Evolutionary conservation across 78 protist genomes (phyloP).

Genomic region (Anaeramoeba flamelloides): DNA sequence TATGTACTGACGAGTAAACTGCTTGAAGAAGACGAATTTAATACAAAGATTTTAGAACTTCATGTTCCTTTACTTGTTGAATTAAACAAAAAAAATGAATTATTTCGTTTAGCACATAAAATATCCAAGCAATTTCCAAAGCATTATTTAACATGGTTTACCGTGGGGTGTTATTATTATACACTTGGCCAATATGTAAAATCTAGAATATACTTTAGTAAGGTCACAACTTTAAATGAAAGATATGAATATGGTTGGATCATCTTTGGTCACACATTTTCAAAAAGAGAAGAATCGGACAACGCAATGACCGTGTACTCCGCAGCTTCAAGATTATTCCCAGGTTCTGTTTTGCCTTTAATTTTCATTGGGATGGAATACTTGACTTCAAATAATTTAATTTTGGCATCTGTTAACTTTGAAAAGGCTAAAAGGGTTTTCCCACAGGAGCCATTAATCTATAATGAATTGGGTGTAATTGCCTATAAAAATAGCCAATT

Average conservation of each 20-base stretch:
- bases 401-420: background rate
- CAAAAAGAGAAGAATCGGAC: constrained; percentile 2
- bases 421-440: background rate
- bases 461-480: background rate
- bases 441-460: background rate
- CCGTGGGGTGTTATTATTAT: background rate
- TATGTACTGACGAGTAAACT: too few relatives aligned
- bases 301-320: background rate
- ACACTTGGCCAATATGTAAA: background rate
- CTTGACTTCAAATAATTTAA: background rate
- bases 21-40: background rate
- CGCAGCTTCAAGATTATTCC: background rate
- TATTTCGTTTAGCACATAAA: background rate
- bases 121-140: background rate
- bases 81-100: background rate
- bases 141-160: background rate
- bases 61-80: background rate
- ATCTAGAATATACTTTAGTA: background rate
- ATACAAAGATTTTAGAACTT: background rate
- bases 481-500: background rate
- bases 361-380: background rate
- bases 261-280: background rate
- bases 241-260: background rate
- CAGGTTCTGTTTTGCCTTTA: background rate
- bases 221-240: background rate